Percentiles rank a stretch among this genome's conserved stretches.
Conservation (phyloP, 257 asterid species). For the Coffea canephora region DNA sequence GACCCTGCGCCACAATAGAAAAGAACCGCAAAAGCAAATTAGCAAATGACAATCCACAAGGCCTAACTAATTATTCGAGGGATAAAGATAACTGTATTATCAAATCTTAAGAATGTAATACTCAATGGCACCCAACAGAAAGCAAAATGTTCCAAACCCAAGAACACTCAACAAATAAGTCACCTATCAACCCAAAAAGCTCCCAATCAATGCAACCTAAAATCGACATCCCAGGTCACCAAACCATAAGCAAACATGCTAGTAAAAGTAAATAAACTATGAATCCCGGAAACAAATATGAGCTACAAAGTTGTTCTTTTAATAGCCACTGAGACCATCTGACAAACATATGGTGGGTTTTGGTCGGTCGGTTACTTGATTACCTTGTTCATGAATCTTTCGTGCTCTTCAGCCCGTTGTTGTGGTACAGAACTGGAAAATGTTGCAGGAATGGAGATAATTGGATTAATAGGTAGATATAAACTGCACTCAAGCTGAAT, state of each 20-base stretch:
- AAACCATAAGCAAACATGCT: not conserved
- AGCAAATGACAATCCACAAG: conserved; percentile 5
- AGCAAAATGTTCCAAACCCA: conserved; percentile 94
- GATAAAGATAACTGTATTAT: conserved; percentile 5
- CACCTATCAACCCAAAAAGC: conserved; percentile 44
- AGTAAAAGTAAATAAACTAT: not conserved
- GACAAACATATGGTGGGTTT: not conserved
- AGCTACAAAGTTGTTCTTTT: not conserved
- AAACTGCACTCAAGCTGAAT: too few relatives aligned
- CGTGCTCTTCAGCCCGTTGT: conserved; percentile 82
- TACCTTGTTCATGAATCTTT: conserved; percentile 87
- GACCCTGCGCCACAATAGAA: conserved; percentile 60
- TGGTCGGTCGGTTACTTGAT: conserved; percentile 22
- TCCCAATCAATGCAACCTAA: conserved; percentile 13
- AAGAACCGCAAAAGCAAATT: conserved; percentile 17
- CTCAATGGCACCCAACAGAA: conserved; percentile 95
- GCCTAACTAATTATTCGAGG: not conserved
- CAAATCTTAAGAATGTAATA: conserved; percentile 6
- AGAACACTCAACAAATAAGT: conserved; percentile 91
- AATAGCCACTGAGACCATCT: not conserved
- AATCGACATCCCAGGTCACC: conserved; percentile 4
- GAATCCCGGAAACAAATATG: not conserved
- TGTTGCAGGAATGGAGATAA: too few relatives aligned
- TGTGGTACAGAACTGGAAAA: too few relatives aligned
- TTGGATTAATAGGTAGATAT: too few relatives aligned